phyloP scores from a whole-genome alignment of 805 yeast genomes.

The Nakazawaea siamensis region DNA sequence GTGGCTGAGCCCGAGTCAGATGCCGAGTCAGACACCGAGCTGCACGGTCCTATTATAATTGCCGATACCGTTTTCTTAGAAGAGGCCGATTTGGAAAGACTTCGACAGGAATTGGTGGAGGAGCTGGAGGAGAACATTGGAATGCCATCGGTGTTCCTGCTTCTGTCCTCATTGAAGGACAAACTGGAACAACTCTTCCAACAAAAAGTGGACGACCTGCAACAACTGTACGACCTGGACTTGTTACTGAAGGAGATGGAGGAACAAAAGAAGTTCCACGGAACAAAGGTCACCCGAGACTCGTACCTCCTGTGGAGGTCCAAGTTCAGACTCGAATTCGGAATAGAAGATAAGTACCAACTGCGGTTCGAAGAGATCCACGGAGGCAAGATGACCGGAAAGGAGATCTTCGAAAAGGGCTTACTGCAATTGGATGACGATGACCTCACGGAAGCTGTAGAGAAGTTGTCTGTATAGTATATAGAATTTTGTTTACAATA shows the following conservation, averaged over 20 bases:
- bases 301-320: constrained; percentile 67
- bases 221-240: constrained; percentile 49
- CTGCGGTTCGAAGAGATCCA: constrained; percentile 50
- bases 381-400: constrained; percentile 75
- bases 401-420: constrained; percentile 85
- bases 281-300: constrained; percentile 82
- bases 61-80: constrained; percentile 54
- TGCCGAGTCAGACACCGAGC: constrained; percentile 27
- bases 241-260: constrained; percentile 60
- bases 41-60: constrained; percentile 37
- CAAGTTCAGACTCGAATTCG: constrained; percentile 63
- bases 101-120: constrained; percentile 33
- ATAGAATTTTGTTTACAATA: too few species aligned
- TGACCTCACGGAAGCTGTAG: constrained; percentile 13
- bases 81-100: constrained; percentile 32
- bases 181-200: constrained; percentile 64
- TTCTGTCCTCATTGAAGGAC: constrained; percentile 73
- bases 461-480: constrained; percentile 1
- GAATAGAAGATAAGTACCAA: constrained; percentile 50
- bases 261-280: constrained; percentile 85
- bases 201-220: constrained; percentile 43
- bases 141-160: constrained; percentile 82
- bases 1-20: constrained; percentile 31
- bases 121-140: constrained; percentile 79
- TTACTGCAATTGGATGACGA: constrained; percentile 65